Base-by-base conservation (phyloP, 495 filamentous ascomycete species). In the Apodospora peruviana region DNA sequence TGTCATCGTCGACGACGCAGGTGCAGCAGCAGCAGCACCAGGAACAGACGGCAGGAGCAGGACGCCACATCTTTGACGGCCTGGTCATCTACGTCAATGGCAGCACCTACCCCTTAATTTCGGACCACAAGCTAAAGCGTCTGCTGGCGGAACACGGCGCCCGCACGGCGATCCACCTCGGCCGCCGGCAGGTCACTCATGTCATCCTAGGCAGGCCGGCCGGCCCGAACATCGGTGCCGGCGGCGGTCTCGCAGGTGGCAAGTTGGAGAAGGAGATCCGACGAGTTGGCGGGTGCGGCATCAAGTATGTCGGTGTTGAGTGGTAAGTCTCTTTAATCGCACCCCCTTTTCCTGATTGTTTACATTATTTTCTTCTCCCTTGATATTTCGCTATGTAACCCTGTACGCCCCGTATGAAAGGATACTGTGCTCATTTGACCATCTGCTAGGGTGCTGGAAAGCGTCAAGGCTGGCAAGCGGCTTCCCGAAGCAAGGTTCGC, bases 21-120 rank as follows among this genome's bases (percentile, higher is more conserved):
- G 52, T 47, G 29, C 62, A 48, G 48, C 56, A 62, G 10, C 23
- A 48, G 51, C 23, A 50, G 41, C 56, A 68, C 42, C 42, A 40
- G 25, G 12, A 51, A 49, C 16, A n/a, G 53, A 57, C 53, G 55
- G 29, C 61, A 47, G 24, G 18, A 17, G 5, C 5, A 19, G 10
- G 14, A 10, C 43, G 45, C 16, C 11, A 19, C 20, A 77, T 95
- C 47, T 88, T 96, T 62, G 58, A 75, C 40, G 76, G 78, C 16
- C 70, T 87, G 21, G 78, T 75, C 19, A 76, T 97, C 62, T 93
- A 93, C 69, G 78, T 97, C 68, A 95, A 95, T 68, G 91, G 90
- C 45, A 87, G 86, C 44, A 96, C 89, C 1, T 70, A 82, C 44
- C 88, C 91, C 5, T 58, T 78, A 12, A 78, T 98, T 39, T 90